Base-by-base conservation (phyloP, 768 basidiomycete species). In the Fomitopsis serialis region DNA sequence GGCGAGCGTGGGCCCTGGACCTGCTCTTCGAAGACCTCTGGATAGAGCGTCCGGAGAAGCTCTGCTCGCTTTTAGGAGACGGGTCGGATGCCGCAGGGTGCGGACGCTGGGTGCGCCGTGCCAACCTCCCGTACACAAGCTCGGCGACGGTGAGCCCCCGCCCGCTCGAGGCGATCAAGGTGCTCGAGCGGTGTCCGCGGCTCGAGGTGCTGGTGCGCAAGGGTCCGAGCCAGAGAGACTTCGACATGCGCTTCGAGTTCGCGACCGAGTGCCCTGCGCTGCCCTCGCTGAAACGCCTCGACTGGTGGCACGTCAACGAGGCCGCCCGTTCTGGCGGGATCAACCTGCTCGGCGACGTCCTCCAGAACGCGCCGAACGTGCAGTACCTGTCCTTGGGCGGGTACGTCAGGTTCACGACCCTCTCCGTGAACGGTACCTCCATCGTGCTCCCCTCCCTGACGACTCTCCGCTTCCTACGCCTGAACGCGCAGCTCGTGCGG, bases 261-360 rank as follows among this genome's bases (percentile, higher is more conserved):
- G 78, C 80, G 52, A 73, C 76, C 10, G 72, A 72, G 13, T 70
- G 67, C 50, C 65, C 81, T 2, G 62, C 74, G 3, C 57, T 85
- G 13, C 68, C 72, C 21, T 77, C 78, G 21, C 70, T 88, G 37
- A 78, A 75, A 42, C 79, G 84, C 24, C 73, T 88, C 27, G 84
- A 87, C 46, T 87, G 84, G 84, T 86, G 82, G 81, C 77, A 85
- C 60, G 65, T 79, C 58, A 70, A 66, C 55, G 63, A 67, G 35
- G 84, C 85, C 21, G 78, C 80, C 36, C 74, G 79, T 43, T 74
- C 80, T 17, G 84, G 84, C 1, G 85, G 85, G 6, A 80, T 87
- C 55, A 87, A 87, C 65, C 81, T 78, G 7, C 68, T 88, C 40
- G 61, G 63, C 2, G 67, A 75, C 48, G 79, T 84, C 54, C 74